Percentiles rank a stretch among this genome's conserved stretches.
phyloP scores from a whole-genome alignment of 1,284 basidiomycete genomes.

The Farysia itapuensis region DNA sequence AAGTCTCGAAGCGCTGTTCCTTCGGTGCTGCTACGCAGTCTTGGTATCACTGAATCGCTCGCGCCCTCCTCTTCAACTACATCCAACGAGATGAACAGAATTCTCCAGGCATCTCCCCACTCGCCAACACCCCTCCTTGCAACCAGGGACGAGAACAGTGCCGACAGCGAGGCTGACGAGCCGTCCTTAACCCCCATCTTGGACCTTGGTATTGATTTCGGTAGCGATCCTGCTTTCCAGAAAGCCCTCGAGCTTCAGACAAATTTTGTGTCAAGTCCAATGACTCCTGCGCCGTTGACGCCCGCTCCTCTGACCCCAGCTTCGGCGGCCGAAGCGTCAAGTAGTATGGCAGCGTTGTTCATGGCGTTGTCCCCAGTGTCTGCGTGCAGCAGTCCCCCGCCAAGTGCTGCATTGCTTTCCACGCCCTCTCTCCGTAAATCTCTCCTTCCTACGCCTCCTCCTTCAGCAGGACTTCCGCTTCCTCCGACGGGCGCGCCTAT shows the following conservation, averaged over 20 bases:
- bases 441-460: constrained; percentile 22
- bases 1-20: constrained; percentile 26
- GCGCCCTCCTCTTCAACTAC: not conserved
- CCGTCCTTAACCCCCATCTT: constrained; percentile 37
- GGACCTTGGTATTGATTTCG: constrained; percentile 37
- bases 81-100: too few relatives aligned
- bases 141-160: not conserved
- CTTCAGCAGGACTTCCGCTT: constrained; percentile 24
- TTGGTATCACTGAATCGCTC: constrained; percentile 25
- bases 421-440: constrained; percentile 6
- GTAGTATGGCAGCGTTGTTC: constrained; percentile 15
- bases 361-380: constrained; percentile 21
- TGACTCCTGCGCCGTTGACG: too few relatives aligned
- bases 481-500: constrained; percentile 15
- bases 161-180: constrained; percentile 13
- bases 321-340: not conserved
- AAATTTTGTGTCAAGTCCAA: too few relatives aligned
- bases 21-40: constrained; percentile 36
- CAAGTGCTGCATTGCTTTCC: constrained; percentile 2
- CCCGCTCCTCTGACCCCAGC: not conserved
- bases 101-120: not conserved
- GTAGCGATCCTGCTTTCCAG: constrained; percentile 15
- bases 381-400: constrained; percentile 6
- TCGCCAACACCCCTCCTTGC: not conserved
- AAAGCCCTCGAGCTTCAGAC: constrained; percentile 19